These are phyloP conservation scores for Chlamydomonas sphaeroides DNA, from an alignment of 139 green algal species.

Conservation along the genomic window DNA sequence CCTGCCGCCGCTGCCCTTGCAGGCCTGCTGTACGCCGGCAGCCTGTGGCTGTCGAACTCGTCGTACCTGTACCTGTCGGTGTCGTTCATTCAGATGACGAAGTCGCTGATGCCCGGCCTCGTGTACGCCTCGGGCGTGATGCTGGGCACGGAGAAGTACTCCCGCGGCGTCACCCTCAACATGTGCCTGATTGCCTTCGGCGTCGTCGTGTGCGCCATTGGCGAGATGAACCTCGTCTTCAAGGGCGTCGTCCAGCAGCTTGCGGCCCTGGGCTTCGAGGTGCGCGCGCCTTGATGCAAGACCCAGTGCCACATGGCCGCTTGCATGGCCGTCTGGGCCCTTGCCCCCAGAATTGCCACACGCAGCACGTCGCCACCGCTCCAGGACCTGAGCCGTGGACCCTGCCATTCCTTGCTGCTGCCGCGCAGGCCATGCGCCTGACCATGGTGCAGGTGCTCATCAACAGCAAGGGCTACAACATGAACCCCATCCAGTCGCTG, in stretches of 20 bases:
- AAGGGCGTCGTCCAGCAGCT: constrained; percentile 93
- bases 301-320: no score
- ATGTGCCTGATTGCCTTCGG: constrained; percentile 92
- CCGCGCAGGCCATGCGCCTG: constrained; percentile 81
- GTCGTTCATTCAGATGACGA: constrained; percentile 99
- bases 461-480: constrained; percentile 80
- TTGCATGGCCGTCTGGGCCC: not conserved
- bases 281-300: no score
- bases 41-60: constrained; percentile 95
- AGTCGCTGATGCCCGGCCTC: constrained; percentile 89
- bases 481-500: constrained; percentile 90
- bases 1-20: no score
- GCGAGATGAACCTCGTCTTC: constrained; percentile 89
- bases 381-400: not conserved
- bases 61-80: constrained; percentile 97
- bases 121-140: constrained; percentile 78
- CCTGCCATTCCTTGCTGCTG: no score
- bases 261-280: constrained; percentile 85
- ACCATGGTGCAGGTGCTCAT: constrained; percentile 94
- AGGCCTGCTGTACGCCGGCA: constrained; percentile 87
- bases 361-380: no score
- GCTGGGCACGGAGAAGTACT: constrained; percentile 87
- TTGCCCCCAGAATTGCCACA: not conserved
- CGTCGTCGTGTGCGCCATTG: constrained; percentile 83
- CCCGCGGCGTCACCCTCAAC: constrained; percentile 68